These are phyloP conservation scores for Eucalyptus brandiana DNA, from an alignment of 345 rosid species.

Conservation along the genomic window DNA sequence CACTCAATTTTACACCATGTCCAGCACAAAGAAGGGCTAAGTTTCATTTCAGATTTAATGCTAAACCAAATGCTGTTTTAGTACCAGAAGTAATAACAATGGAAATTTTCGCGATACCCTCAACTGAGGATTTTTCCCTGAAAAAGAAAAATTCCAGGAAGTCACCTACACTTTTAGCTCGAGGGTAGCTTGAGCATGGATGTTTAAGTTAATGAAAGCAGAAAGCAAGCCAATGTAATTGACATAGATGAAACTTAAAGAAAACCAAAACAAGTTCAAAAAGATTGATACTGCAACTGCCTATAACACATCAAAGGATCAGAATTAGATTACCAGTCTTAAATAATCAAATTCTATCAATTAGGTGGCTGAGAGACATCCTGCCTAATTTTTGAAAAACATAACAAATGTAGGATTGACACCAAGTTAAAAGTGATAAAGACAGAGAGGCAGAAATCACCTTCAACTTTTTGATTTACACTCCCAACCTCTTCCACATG, in stretches of 20 bases:
- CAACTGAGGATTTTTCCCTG: background rate
- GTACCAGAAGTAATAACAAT: background rate
- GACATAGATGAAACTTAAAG: background rate
- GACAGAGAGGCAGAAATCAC: slow-evolving; percentile 5
- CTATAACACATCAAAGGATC: background rate
- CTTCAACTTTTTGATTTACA: slow-evolving; percentile 81
- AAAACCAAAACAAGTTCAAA: background rate
- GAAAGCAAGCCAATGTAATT: background rate
- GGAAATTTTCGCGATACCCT: background rate
- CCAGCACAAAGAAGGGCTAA: background rate
- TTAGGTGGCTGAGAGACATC: background rate
- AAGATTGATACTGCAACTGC: background rate
- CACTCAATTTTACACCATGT: background rate
- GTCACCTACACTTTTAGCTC: background rate
- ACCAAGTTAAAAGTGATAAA: background rate
- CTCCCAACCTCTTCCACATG: slow-evolving; percentile 60
- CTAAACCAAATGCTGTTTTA: background rate
- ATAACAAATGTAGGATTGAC: background rate
- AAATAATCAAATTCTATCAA: background rate
- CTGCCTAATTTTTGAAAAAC: background rate
- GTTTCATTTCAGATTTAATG: background rate
- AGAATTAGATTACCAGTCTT: background rate
- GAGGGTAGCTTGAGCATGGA: background rate
- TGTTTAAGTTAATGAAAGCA: background rate
- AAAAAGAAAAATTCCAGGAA: background rate